phyloP scores from a whole-genome alignment of 2,329 filamentous ascomycete species.

The Teratosphaeria epicoccoides region DNA sequence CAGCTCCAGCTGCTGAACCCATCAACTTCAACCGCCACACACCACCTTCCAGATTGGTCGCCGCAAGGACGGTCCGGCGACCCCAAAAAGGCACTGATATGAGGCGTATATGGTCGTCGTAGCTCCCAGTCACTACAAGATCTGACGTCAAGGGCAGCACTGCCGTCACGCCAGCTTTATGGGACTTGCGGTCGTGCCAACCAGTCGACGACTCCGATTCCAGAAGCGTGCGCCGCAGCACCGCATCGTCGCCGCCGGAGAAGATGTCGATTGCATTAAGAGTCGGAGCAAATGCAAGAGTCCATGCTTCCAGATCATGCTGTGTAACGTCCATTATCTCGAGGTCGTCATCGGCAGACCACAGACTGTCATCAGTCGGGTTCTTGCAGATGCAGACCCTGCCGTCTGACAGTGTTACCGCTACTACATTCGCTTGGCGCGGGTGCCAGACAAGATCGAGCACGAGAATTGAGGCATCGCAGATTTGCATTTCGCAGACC shows the following conservation, averaged over 20 bases:
- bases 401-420: conserved; percentile 61
- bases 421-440: conserved; percentile 43
- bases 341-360: conserved; percentile 30
- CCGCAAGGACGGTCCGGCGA: conserved; percentile 46
- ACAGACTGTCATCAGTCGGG: conserved; percentile 18
- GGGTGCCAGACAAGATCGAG: conserved; percentile 68
- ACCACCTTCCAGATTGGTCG: conserved; percentile 60
- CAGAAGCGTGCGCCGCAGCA: conserved; percentile 35
- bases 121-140: conserved; percentile 74
- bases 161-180: conserved; percentile 76
- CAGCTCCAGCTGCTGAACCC: conserved; percentile 8
- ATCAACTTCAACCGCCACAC: conserved; percentile 77
- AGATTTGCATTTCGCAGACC: conserved; percentile 21
- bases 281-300: conserved; percentile 47
- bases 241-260: conserved; percentile 67
- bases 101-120: conserved; percentile 74
- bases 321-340: conserved; percentile 17
- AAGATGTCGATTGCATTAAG: conserved; percentile 37
- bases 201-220: not conserved
- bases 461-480: conserved; percentile 52
- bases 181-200: conserved; percentile 45
- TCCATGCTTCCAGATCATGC: conserved; percentile 63
- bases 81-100: conserved; percentile 35
- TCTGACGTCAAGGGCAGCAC: conserved; percentile 60
- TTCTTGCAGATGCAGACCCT: conserved; percentile 36